A percentile compares a stretch with the other conserved stretches of the same genome.
These are phyloP conservation scores for Fusarium foetens DNA, from an alignment of 2,329 filamentous ascomycete genomes.

Conservation along the genomic window DNA sequence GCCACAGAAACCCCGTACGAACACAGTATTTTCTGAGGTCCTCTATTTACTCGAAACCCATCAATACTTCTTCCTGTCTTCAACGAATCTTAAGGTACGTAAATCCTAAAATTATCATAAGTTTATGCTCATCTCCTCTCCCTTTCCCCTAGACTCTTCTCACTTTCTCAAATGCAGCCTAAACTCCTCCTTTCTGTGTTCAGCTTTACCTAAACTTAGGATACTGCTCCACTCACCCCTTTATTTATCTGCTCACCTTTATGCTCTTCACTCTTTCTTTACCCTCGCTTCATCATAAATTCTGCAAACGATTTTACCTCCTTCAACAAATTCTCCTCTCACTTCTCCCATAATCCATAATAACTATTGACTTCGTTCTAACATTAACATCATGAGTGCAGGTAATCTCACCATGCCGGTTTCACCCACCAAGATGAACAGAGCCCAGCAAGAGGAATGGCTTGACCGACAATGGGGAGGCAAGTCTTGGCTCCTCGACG, in stretches of 20 bases:
- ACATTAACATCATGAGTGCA: background rate
- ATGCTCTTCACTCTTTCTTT: background rate
- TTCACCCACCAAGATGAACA: accelerated
- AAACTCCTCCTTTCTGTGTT: background rate
- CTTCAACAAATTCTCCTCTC: no score
- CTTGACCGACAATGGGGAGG: constrained; percentile 3
- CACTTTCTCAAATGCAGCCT: background rate
- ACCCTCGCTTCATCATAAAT: background rate
- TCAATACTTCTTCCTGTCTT: no score
- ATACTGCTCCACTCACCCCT: background rate
- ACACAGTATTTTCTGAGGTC: accelerated
- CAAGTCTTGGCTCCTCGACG: background rate
- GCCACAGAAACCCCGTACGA: background rate
- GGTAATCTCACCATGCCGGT: background rate
- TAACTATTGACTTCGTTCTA: background rate
- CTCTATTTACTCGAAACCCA: background rate
- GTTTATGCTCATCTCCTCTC: background rate
- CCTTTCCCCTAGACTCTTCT: background rate
- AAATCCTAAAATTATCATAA: background rate
- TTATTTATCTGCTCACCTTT: background rate
- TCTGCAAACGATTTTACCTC: background rate
- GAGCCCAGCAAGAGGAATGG: background rate
- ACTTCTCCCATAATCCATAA: no score
- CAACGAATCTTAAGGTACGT: background rate
- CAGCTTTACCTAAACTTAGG: background rate